A percentile compares a stretch with the other conserved stretches of the same genome.
Conservation (phyloP, 371 early-diverging fungal genomes). For the Saksenaea vasiformis region DNA sequence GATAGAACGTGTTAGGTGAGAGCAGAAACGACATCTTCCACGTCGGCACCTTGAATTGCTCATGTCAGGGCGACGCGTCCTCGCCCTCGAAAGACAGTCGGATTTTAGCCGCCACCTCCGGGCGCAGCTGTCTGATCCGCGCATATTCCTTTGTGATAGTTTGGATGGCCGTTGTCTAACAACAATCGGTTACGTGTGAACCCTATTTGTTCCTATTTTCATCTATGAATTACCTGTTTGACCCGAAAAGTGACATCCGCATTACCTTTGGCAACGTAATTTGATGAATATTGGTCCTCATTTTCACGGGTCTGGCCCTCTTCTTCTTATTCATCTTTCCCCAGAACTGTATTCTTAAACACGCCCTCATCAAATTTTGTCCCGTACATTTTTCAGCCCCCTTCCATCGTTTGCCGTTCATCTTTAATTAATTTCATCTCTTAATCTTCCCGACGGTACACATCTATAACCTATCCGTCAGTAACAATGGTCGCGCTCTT, state of each 20-base stretch:
- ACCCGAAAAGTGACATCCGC: conserved; percentile 31
- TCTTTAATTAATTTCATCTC: conserved; percentile 19
- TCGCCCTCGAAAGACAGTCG: conserved; percentile 41
- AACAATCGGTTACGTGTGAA: background rate
- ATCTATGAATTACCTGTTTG: conserved; percentile 26
- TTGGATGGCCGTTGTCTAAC: conserved; percentile 6
- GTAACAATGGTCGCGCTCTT: background rate
- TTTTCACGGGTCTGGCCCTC: conserved; percentile 10
- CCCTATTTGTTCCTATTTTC: conserved; percentile 3
- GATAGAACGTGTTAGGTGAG: background rate
- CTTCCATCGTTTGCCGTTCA: conserved; percentile 20
- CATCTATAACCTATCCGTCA: conserved; percentile 29
- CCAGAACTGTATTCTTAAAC: background rate
- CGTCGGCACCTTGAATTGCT: conserved; percentile 32
- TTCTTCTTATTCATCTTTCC: background rate
- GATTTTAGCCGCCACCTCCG: conserved; percentile 11
- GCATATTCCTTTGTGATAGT: conserved; percentile 9
- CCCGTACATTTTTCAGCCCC: conserved; percentile 8
- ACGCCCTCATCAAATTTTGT: conserved; percentile 6
- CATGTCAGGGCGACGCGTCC: conserved; percentile 13
- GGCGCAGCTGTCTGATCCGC: conserved; percentile 7
- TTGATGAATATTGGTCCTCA: conserved; percentile 23
- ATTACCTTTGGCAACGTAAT: conserved; percentile 31
- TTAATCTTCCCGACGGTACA: conserved; percentile 30
- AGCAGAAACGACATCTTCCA: conserved; percentile 45